Evolutionary conservation across 2,329 filamentous ascomycete genomes (phyloP).

Genomic region (Rhynchosporium secalis): DNA sequence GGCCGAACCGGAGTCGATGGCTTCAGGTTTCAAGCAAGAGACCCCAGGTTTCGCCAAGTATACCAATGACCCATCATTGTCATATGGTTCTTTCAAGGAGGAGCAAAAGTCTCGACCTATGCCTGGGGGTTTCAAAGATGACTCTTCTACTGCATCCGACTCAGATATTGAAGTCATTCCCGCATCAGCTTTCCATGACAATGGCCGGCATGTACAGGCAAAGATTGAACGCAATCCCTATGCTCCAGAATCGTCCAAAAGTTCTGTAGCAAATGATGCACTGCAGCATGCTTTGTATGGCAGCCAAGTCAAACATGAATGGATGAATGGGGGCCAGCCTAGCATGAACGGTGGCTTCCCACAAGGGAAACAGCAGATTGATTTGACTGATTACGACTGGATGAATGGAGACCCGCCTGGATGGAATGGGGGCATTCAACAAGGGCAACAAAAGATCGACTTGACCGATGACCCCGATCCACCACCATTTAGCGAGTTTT

Average conservation of each 20-base stretch:
- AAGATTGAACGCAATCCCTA: slow-evolving; percentile 5
- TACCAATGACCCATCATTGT: not conserved
- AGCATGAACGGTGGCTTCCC: not conserved
- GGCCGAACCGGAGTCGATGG: slow-evolving; percentile 19
- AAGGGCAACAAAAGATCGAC: slow-evolving; percentile 1
- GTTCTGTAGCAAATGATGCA: slow-evolving; percentile 11
- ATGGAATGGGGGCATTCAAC: not conserved
- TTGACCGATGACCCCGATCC: not conserved
- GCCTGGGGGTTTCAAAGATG: slow-evolving; percentile 31
- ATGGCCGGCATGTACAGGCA: slow-evolving; percentile 27
- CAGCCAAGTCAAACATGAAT: slow-evolving; percentile 33
- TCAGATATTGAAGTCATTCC: slow-evolving; percentile 39
- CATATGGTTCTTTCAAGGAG: slow-evolving; percentile 12
- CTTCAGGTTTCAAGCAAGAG: slow-evolving; percentile 12
- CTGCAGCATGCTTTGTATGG: slow-evolving; percentile 29
- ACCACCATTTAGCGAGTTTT: not conserved
- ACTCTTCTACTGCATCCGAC: slow-evolving; percentile 31
- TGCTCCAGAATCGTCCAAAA: not conserved
- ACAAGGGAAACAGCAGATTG: slow-evolving; percentile 2
- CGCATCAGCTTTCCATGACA: slow-evolving; percentile 33
- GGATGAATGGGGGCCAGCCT: slow-evolving; percentile 21
- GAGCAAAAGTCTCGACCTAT: slow-evolving; percentile 18
- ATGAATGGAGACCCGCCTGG: slow-evolving; percentile 18
- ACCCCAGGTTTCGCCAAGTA: not conserved
- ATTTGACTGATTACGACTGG: slow-evolving; percentile 14